Percentiles rank a stretch among this genome's conserved stretches.
phyloP scores from a whole-genome alignment of 768 basidiomycete species.

The Tephrocybe sp. region DNA sequence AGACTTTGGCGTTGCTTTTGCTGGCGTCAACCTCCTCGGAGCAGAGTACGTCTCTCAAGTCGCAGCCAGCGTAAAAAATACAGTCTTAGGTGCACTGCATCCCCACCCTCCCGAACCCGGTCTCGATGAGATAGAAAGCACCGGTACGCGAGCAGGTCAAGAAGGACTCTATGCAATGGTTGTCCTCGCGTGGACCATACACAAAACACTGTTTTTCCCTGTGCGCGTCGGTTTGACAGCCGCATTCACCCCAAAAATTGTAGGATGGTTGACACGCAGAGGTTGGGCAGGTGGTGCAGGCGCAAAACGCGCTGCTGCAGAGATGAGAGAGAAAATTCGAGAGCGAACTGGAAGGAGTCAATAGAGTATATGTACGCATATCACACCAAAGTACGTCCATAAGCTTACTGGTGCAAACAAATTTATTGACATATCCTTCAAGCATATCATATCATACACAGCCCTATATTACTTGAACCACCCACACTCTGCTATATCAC shows the following conservation, averaged over 20 bases:
- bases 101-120: slow-evolving; percentile 64
- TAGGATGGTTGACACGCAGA: slow-evolving; percentile 73
- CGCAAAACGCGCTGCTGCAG: slow-evolving; percentile 56
- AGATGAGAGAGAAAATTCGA: slow-evolving; percentile 45
- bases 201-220: slow-evolving; percentile 92
- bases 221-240: slow-evolving; percentile 88
- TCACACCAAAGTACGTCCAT: slow-evolving; percentile 1
- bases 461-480: not conserved
- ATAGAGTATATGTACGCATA: slow-evolving; percentile 11
- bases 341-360: slow-evolving; percentile 29
- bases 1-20: slow-evolving; percentile 86
- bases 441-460: not conserved
- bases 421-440: not conserved
- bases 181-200: slow-evolving; percentile 89
- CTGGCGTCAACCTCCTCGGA: slow-evolving; percentile 81
- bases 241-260: slow-evolving; percentile 80
- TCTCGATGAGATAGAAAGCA: slow-evolving; percentile 55
- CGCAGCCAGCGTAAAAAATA: slow-evolving; percentile 55
- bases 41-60: slow-evolving; percentile 82
- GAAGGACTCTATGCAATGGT: slow-evolving; percentile 91
- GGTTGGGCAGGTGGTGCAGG: slow-evolving; percentile 85
- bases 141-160: slow-evolving; percentile 38
- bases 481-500: not conserved
- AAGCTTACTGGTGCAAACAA: not conserved
- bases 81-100: slow-evolving; percentile 40